Percentiles rank a stretch among this genome's conserved stretches.
These are phyloP conservation scores for Chlamydomonas sphaeroides DNA, from an alignment of 139 green algal species.

Conservation along the genomic window DNA sequence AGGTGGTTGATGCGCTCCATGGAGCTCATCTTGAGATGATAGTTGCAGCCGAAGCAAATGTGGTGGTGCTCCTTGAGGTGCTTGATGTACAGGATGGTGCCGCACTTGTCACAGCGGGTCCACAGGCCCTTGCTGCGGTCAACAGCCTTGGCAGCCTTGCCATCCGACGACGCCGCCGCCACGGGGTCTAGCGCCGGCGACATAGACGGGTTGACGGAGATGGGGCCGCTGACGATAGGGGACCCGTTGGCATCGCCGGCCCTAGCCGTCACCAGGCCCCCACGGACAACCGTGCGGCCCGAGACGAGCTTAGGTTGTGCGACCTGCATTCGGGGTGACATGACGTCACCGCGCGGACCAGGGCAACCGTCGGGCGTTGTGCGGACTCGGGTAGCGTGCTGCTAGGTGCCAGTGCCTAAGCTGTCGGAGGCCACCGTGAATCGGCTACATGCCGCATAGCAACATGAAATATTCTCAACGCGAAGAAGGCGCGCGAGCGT, in stretches of 20 bases:
- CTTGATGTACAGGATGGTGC: slow-evolving; percentile 87
- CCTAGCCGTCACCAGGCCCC: neutral
- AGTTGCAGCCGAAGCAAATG: slow-evolving; percentile 84
- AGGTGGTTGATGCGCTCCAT: slow-evolving; percentile 77
- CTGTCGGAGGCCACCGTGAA: no score
- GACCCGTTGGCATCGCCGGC: slow-evolving; percentile 1
- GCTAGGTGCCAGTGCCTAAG: no score
- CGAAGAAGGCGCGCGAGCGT: no score
- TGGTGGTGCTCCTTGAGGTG: slow-evolving; percentile 82
- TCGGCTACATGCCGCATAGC: no score
- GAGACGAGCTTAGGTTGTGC: neutral
- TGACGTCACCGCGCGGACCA: no score
- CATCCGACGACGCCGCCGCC: slow-evolving; percentile 22
- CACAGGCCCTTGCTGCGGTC: slow-evolving; percentile 80
- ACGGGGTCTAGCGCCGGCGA: slow-evolving; percentile 41
- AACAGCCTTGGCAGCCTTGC: slow-evolving; percentile 43
- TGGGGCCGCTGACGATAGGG: slow-evolving; percentile 41
- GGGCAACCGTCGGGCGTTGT: no score
- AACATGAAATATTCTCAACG: no score
- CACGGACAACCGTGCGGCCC: neutral
- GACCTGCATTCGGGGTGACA: no score
- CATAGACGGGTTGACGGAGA: slow-evolving; percentile 41
- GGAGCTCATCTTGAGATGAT: slow-evolving; percentile 81
- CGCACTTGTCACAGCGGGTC: slow-evolving; percentile 85
- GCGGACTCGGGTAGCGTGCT: no score